Evolutionary conservation across 306 rosid species (phyloP), one percentile per base, ranked within the genome.

Genomic region (Quercus mongolica): DNA sequence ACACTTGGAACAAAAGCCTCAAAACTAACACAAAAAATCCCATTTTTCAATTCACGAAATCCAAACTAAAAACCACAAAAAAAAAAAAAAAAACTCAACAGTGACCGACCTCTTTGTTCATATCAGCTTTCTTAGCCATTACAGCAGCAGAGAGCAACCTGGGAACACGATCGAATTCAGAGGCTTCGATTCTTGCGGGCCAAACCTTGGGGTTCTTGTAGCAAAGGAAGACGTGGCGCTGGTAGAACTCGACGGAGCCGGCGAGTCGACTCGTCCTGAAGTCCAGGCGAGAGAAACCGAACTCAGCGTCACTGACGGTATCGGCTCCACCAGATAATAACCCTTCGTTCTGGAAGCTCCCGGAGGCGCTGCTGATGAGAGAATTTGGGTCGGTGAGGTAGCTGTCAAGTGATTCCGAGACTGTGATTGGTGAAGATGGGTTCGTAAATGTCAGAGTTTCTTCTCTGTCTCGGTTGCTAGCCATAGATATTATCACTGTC

Each of bases 111-210:
- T 91, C 89, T 82, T 88, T 91, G 82, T 79, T 87, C 92, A 92
- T 92, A 80, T 90, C 91, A 15, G 15, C 81, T 85, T 87, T 94
- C 82, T 88, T 86, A 0, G 97, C 89, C 75, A 87, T 59, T 14
- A 94, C 94, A 11, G 98, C 98, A 1, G 94, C 95, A 38, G 93
- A 84, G 20, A 94, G 98, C 87, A 94, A 78, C 87, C 97, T 85
- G 1, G 98, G 98, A 73, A 94, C 81, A 41, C 98, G 95, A 87
- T 94, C 97, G n/a, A 94, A 92, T 86, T 94, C 97, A 0, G 98
- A 97, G 51, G 97, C 97, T 82, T 92, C 98, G 77, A 94, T 92
- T 69, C 97, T 87, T 0, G 97, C 90, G 6, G 97, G 98, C 98
- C 98, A 94, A 59, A 89, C 83, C 76, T 85, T 74, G 0, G 98